phyloP scores from a whole-genome alignment of 352 stramenopile species.

The Phytophthora pinifolia region DNA sequence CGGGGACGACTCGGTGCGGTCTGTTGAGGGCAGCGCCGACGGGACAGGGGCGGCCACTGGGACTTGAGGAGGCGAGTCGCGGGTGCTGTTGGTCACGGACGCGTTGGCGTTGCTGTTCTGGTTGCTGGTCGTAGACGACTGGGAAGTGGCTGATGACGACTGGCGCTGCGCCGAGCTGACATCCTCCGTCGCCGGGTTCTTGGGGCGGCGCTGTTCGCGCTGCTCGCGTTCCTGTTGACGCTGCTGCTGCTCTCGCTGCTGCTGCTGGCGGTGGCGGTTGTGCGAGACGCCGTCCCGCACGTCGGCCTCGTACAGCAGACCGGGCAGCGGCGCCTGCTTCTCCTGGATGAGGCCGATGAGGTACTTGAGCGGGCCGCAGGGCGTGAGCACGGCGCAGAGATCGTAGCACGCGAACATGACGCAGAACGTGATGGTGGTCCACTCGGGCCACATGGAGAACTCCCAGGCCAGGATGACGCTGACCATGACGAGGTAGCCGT shows the following conservation, averaged over 20 bases:
- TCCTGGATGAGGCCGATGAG: constrained; percentile 93
- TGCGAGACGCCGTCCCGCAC: constrained; percentile 75
- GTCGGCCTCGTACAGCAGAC: constrained; percentile 96
- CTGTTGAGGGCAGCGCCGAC: constrained; percentile 17
- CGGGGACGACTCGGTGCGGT: constrained; percentile 29
- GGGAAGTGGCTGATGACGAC: constrained; percentile 42
- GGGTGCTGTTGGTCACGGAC: constrained; percentile 26
- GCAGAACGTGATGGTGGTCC: constrained; percentile 90
- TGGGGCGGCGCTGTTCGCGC: constrained; percentile 19
- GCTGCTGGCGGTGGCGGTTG: constrained; percentile 32
- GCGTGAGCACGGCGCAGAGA: constrained; percentile 97
- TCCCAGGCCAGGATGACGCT: constrained; percentile 98
- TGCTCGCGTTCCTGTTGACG: constrained; percentile 14
- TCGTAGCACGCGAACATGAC: constrained; percentile 98
- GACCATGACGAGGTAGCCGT: constrained; percentile 94
- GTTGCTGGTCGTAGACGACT: constrained; percentile 35
- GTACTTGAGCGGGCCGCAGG: constrained; percentile 95
- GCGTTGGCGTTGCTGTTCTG: constrained; percentile 24
- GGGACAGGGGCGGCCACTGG: constrained; percentile 12
- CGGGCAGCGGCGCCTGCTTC: constrained; percentile 88
- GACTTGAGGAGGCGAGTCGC: constrained; percentile 12
- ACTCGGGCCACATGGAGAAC: constrained; percentile 96
- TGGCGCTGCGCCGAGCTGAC: constrained; percentile 16
- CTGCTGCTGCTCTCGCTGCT: constrained; percentile 16
- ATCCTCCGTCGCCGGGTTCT: constrained; percentile 21